Conservation (phyloP, 306 rosid species). For the Glycine latifolia region DNA sequence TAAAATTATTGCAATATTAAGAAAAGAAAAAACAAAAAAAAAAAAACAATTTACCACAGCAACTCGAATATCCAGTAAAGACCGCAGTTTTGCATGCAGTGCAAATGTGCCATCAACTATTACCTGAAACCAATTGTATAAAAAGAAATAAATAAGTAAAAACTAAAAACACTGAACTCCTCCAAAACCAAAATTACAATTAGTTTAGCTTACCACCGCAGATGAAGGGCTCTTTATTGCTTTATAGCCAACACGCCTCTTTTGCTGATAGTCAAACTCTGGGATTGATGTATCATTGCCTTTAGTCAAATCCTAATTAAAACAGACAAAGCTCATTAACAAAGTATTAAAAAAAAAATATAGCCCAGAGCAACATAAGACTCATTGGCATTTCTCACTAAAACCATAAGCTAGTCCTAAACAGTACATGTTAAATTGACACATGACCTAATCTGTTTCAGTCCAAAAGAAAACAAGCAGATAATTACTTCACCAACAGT, state of each 20-base stretch:
- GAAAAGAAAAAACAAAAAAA: background rate
- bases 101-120: constrained; percentile 98
- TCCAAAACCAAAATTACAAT: constrained; percentile 11
- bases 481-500: constrained; percentile 26
- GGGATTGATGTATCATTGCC: constrained; percentile 85
- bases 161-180: background rate
- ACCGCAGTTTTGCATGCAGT: constrained; percentile 93
- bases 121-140: constrained; percentile 61
- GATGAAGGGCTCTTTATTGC: constrained; percentile 80
- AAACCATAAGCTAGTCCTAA: constrained; percentile 32
- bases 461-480: constrained; percentile 27
- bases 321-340: constrained; percentile 46
- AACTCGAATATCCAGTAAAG: constrained; percentile 97
- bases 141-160: constrained; percentile 19
- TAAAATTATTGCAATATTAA: constrained; percentile 15
- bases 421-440: constrained; percentile 25
- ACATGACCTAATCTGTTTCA: constrained; percentile 23
- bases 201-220: constrained; percentile 80
- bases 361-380: constrained; percentile 30
- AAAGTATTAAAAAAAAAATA: background rate
- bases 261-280: constrained; percentile 88
- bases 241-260: constrained; percentile 76
- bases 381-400: constrained; percentile 34
- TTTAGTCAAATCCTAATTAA: constrained; percentile 78
- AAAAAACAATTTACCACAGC: constrained; percentile 78